A percentile compares a stretch with the other conserved stretches of the same genome.
Conservation (phyloP, 176 grass and related monocot genomes). For the barley (Hordeum vulgare) region MorexV3_pseudomolecules_assembly NC_058522.1:485545665-485546164, state of each 20-base stretch:
- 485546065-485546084: not conserved
- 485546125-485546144: not conserved
- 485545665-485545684: constrained; percentile 1
- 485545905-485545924: not conserved
- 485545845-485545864: not conserved
- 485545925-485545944: not conserved
- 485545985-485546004: not conserved
- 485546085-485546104: constrained; percentile 1
- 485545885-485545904: not conserved
- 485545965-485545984: not conserved
- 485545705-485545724: not conserved
- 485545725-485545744: not conserved
- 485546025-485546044: not conserved
- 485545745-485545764: not conserved
- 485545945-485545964: not conserved
- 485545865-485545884: not conserved
- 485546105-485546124: not conserved
- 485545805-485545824: not conserved
- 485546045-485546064: not conserved
- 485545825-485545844: constrained; percentile 1
- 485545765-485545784: not conserved
- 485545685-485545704: constrained; percentile 32
- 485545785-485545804: not conserved
- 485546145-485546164: not conserved
- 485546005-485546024: not conserved